Conservation (phyloP, 148 eudicot species). For the Rhododendron williamsianum region DNA sequence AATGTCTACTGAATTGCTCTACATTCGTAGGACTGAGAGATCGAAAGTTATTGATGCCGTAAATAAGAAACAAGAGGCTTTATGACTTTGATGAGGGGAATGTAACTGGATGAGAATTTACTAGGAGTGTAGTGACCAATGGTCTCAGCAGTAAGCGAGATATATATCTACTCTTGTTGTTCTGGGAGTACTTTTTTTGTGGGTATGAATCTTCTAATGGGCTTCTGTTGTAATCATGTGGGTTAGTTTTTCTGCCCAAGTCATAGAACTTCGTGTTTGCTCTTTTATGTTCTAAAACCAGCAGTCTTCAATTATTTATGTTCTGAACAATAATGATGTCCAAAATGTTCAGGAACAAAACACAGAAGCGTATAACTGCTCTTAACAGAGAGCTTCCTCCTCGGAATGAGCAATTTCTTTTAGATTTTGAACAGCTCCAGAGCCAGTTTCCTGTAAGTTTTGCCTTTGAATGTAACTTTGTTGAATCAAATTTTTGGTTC, state of each 20-base stretch:
- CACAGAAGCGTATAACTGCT: constrained; percentile 88
- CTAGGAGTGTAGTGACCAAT: background rate
- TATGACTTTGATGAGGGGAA: background rate
- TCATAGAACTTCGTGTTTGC: background rate
- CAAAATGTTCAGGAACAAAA: constrained; percentile 68
- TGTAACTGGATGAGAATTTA: background rate
- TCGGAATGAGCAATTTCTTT: constrained; percentile 80
- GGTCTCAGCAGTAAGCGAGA: background rate
- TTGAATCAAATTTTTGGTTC: background rate
- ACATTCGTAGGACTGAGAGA: background rate
- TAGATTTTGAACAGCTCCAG: constrained; percentile 76
- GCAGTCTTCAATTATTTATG: background rate
- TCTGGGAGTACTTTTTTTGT: background rate
- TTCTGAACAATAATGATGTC: constrained; percentile 12
- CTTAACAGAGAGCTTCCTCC: constrained; percentile 84
- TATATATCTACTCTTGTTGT: background rate
- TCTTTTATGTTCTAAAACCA: background rate
- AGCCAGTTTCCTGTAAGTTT: constrained; percentile 76
- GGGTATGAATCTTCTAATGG: background rate
- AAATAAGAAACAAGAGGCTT: background rate
- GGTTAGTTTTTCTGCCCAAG: background rate
- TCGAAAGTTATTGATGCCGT: background rate
- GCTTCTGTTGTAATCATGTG: background rate
- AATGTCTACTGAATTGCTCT: constrained; percentile 2
- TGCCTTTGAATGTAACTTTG: background rate